Evolutionary conservation across 2,329 filamentous ascomycete genomes (phyloP).

Genomic region (Microcyclospora pomicola): DNA sequence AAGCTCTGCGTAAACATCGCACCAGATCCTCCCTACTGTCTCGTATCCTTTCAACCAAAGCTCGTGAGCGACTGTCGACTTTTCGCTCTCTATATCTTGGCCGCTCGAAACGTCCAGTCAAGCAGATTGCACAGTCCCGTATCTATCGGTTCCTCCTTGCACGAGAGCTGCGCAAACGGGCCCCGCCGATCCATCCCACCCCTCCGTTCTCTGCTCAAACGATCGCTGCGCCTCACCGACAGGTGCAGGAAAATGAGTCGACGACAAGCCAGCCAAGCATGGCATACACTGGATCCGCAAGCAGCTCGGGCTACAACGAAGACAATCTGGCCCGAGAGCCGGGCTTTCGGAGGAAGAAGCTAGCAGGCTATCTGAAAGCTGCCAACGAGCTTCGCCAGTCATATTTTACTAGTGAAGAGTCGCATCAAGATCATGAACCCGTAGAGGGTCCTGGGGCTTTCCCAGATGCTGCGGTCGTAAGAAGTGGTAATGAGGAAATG

Average conservation of each 20-base stretch:
- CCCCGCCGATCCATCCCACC: conserved; percentile 4
- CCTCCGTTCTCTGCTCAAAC: too few relatives aligned
- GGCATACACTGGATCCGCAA: conserved; percentile 16
- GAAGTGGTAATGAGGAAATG: conserved; percentile 78
- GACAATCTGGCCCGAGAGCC: conserved; percentile 35
- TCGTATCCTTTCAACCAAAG: conserved; percentile 41
- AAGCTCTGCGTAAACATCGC: conserved; percentile 7
- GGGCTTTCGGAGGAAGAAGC: conserved; percentile 61
- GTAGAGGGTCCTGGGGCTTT: conserved; percentile 45
- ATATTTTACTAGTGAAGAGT: conserved; percentile 31
- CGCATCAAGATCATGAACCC: background rate
- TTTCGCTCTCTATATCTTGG: conserved; percentile 61
- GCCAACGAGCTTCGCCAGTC: conserved; percentile 58
- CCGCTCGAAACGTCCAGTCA: conserved; percentile 46
- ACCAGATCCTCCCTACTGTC: conserved; percentile 36
- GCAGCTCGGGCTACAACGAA: conserved; percentile 22
- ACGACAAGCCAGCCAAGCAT: conserved; percentile 14
- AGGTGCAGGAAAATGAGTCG: conserved; percentile 19
- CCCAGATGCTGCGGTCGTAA: conserved; percentile 68
- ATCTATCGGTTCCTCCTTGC: conserved; percentile 44
- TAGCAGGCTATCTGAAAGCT: conserved; percentile 59
- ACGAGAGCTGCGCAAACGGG: conserved; percentile 16
- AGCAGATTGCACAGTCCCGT: conserved; percentile 56
- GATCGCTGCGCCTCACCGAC: too few relatives aligned
- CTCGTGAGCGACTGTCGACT: conserved; percentile 47